Percentiles rank a stretch among this genome's conserved stretches.
Evolutionary conservation across 441 rosid species (phyloP).

Genomic region (Gossypium gossypioides): DNA sequence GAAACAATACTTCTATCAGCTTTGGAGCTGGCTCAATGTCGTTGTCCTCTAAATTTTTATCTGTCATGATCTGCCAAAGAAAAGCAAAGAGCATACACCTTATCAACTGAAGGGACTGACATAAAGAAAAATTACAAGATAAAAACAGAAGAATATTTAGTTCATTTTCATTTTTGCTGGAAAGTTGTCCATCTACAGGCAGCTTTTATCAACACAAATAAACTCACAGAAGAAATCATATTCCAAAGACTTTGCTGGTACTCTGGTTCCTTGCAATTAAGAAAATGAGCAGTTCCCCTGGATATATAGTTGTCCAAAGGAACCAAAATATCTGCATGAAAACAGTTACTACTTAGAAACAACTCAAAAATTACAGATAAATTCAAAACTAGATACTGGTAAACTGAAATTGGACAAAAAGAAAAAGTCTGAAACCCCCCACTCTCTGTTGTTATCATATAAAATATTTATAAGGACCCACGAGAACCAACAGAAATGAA

Average conservation of each 20-base stretch:
- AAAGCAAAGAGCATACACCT: conserved; percentile 1
- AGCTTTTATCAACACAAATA: conserved; percentile 4
- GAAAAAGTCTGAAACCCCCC: not conserved
- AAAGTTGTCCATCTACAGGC: not conserved
- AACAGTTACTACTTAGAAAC: conserved; percentile 16
- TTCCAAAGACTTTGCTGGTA: conserved; percentile 95
- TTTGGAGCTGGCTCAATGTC: conserved; percentile 96
- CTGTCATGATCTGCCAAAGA: conserved; percentile 59
- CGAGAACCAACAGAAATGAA: not conserved
- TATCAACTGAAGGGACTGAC: not conserved
- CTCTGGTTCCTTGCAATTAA: conserved; percentile 74
- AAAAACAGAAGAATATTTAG: not conserved
- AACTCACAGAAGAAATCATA: conserved; percentile 75
- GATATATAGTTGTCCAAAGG: conserved; percentile 89
- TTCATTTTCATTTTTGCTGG: not conserved
- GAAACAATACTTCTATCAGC: conserved; percentile 80
- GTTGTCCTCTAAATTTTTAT: conserved; percentile 71
- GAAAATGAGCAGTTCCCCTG: conserved; percentile 77
- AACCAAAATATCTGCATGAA: conserved; percentile 69
- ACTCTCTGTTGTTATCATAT: not conserved
- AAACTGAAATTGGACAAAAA: not conserved
- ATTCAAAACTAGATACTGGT: not conserved
- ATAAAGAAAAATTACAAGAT: not conserved
- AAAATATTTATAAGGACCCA: not conserved
- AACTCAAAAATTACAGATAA: not conserved